Base-by-base conservation (phyloP, 2,329 filamentous ascomycete genomes). In the Hawksworthiomyces lignivorus region DNA sequence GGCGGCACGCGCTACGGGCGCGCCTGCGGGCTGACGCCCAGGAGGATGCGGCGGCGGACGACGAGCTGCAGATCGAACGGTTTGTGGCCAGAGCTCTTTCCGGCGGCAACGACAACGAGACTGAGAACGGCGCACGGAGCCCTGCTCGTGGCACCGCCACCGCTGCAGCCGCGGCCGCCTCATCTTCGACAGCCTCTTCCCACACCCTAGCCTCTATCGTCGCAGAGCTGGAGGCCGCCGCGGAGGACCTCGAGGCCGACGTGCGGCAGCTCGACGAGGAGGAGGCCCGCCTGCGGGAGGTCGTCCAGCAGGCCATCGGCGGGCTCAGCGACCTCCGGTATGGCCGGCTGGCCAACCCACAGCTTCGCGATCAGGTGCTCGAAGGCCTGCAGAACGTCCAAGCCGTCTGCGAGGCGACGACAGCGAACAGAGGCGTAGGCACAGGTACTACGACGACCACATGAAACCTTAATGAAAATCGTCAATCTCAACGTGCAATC, bases 281-380 rank as follows among this genome's bases (percentile, higher is more conserved):
- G 50, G 77, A 83, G 40, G 68, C 70, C 1, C 58, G 59, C 2
- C 63, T 87, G 4, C 60, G 84, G 6, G 67, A 72, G 4, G 73
- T 77, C 10, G 72, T 92, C 39, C 72, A 72, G 49, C 71, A 77
- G 43, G 81, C 73, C 0, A 73, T 92, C 14, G 82, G 82, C 24
- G 77, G 75, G 36, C 65, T 95, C 57, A 94, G 87, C 60, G 86
- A 94, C 61, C 69, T 94, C 42, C 79, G 85, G 34, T 90, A 92
- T 54, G 87, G 88, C 28, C 80, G 80, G 42, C 73, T 92, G 44
- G 71, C 75, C 27, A 83, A 84, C 48, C 60, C 70, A 18, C 70
- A 77, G 45, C 62, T 89, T 24, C 70, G 69, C 20, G 71, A 77
- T 35, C 81, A 88, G 50, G 75, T 87, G 22, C 64, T 87, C 15